Base-by-base conservation (phyloP, 495 filamentous ascomycete species). In the Talaromyces nanjingensis region DNA sequence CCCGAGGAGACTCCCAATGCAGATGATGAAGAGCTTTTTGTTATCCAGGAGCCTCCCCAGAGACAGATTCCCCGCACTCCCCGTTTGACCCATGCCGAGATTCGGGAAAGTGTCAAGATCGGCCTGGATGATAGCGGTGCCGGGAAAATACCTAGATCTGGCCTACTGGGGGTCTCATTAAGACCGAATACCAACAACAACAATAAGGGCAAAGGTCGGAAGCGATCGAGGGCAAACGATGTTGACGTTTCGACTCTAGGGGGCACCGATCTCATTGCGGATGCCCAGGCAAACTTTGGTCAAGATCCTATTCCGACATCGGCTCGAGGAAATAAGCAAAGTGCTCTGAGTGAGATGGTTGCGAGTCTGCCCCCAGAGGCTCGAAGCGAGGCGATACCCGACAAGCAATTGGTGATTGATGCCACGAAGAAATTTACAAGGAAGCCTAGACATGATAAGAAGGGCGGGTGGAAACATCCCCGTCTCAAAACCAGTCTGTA, bases 401-500 rank as follows among this genome's bases (percentile, higher is more conserved):
- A 76, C 12, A 64, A 39, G 12, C n/a, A 63, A 0, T 11, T 59
- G 29, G 8, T 80, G 0, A 18, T 68, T 0, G 62, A 74, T 22
- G 82, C 78, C 0, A 73, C 73, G 3, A 75, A 66, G 42, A 74
- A 73, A 18, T 83, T 86, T 56, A 66, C 65, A 34, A 65, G 74
- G 1, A 64, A 65, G 18, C 72, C 70, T 0, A 71, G 65, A 24
- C 73, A 66, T 34, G 73, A 82, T 47, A 78, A 74, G 0, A 71
- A 77, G 25, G 70, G 73, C 1, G 65, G 69, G 8, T 87, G 81
- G 81, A 68, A 66, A 16, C 67, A 86, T 6, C 74, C 73, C 47
- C 78, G 82, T 0, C 77, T 88, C 66, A 73, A 75, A 5, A 72
- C 74, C 1, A 62, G 74, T 2, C 67, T 88, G 0, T 81, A 78